Percentiles rank a stretch among this genome's conserved stretches.
These are phyloP conservation scores for Salix arbutifolia DNA, from an alignment of 345 rosid species.

Conservation along the genomic window DNA sequence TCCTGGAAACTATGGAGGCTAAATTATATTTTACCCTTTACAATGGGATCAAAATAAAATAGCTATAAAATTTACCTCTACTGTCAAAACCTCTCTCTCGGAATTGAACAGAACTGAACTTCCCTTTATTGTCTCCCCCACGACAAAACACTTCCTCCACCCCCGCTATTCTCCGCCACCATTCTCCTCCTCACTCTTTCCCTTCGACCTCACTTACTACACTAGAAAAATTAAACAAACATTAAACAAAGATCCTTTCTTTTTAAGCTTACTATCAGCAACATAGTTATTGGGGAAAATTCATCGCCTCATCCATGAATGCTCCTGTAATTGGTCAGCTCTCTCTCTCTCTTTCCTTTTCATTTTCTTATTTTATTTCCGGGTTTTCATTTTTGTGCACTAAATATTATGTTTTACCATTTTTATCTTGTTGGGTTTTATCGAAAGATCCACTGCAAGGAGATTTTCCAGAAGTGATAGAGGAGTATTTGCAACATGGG, in stretches of 20 bases:
- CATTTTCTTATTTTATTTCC: neutral
- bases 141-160: neutral
- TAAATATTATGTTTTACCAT: neutral
- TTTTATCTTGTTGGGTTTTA: neutral
- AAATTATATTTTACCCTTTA: no score
- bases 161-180: neutral
- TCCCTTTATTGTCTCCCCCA: neutral
- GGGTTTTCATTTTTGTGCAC: neutral
- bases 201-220: neutral
- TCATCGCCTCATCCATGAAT: slow-evolving; percentile 30
- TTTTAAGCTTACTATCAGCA: neutral
- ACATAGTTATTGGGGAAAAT: neutral
- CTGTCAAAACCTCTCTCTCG: neutral
- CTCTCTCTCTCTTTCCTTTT: neutral
- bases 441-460: slow-evolving; percentile 86
- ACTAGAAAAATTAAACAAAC: neutral
- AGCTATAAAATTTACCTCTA: no score
- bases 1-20: no score
- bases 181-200: neutral
- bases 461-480: slow-evolving; percentile 96
- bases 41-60: no score
- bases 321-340: slow-evolving; percentile 54
- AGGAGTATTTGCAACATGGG: slow-evolving; percentile 95
- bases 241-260: neutral
- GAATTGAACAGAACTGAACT: neutral